Evolutionary conservation across 345 rosid species (phyloP).

Genomic region (Eutrema heterophyllum): DNA sequence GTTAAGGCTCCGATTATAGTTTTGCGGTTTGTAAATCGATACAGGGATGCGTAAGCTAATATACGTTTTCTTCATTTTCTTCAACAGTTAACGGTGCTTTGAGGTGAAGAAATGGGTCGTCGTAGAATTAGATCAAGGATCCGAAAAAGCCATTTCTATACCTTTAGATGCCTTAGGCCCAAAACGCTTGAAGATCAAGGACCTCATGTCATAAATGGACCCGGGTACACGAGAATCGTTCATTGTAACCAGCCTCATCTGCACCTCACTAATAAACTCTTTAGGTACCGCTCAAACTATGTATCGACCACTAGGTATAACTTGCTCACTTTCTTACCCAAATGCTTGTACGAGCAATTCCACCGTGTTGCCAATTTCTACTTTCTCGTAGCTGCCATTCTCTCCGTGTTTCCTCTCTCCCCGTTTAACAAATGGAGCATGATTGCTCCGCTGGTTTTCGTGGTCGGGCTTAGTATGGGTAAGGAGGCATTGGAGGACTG

Average conservation of each 20-base stretch:
- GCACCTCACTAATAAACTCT: slow-evolving; percentile 40
- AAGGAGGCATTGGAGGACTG: slow-evolving; percentile 79
- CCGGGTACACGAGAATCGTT: slow-evolving; percentile 27
- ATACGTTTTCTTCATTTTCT: not conserved
- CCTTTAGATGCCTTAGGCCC: slow-evolving; percentile 43
- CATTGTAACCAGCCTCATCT: slow-evolving; percentile 49
- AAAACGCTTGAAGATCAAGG: slow-evolving; percentile 30
- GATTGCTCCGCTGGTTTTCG: slow-evolving; percentile 60
- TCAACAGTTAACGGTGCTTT: no score
- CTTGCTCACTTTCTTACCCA: slow-evolving; percentile 57
- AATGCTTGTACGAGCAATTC: slow-evolving; percentile 69
- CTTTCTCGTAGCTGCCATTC: slow-evolving; percentile 52
- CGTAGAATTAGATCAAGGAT: slow-evolving; percentile 73
- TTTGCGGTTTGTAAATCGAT: not conserved
- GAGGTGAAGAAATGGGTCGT: slow-evolving; percentile 47
- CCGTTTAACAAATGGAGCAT: slow-evolving; percentile 45
- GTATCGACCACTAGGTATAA: slow-evolving; percentile 65
- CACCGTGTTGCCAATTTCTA: slow-evolving; percentile 74
- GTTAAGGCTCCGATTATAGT: not conserved
- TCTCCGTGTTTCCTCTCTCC: slow-evolving; percentile 40
- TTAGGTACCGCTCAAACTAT: slow-evolving; percentile 44
- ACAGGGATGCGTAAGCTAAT: not conserved
- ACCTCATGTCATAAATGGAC: slow-evolving; percentile 22
- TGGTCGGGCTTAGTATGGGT: slow-evolving; percentile 64
- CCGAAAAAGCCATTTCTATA: slow-evolving; percentile 69